Evolutionary conservation across 345 rosid genomes (phyloP), one percentile per base, ranked within the genome.

Genomic region (Citrus hindsii): DNA sequence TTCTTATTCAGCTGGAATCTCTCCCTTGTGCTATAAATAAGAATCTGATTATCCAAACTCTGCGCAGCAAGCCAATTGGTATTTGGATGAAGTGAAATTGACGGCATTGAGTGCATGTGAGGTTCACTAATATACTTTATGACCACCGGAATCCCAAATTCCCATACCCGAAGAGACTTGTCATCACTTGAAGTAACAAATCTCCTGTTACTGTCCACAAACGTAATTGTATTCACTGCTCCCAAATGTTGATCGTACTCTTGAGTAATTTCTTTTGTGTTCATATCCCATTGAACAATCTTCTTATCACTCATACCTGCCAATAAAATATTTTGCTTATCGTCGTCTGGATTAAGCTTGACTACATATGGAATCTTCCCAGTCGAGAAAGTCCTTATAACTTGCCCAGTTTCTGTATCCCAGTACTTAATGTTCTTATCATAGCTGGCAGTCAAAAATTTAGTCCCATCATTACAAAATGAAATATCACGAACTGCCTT

Each of bases 241-340:
- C 97, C 97, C 82, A 93, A 85, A 73, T 91, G 97, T 85, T 91
- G 97, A 83, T 92, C 97, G 79, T 92, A 92, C 85, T 90, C 94
- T 73, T 92, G 99, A 0, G 98, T 94, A 28, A 96, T 89, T 87
- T 96, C 93, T 74, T 97, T 97, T 0, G 94, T 71, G n/a, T 91
- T 92, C 84, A 96, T 92, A 88, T 96, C 99, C 99, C 99, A 96
- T 82, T 96, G 99, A 71, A 92, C 98, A 65, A 96, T 96, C 94
- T 96, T 96, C 86, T 96, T 96, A 89, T 94, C 98, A 58, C 98
- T 96, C 99, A 96, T 94, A 42, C 98, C 99, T 1, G 98, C 99
- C 87, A 96, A 89, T 84, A 96, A 83, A 75, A 94, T 89, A 65
- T 92, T 94, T 90, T 94, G 99, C 87, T 96, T 96, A 80, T 96